phyloP scores from a whole-genome alignment of 2,329 filamentous ascomycete genomes.

The Epichloe aotearoae region DNA sequence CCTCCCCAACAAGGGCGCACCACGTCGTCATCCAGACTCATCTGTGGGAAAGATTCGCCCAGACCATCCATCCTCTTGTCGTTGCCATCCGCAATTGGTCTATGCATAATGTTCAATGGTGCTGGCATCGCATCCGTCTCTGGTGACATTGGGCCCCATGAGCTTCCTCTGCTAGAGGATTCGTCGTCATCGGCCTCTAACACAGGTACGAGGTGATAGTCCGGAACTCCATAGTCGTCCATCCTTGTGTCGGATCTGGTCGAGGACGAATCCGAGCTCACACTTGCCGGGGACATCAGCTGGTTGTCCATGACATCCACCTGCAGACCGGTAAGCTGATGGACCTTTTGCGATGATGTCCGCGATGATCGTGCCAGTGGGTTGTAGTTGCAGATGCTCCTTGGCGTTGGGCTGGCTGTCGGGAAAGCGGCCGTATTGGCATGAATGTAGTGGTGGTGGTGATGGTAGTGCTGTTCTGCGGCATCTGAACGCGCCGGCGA shows the following conservation, averaged over 20 bases:
- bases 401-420: not conserved
- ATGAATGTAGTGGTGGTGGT: not conserved
- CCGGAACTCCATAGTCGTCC: not conserved
- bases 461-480: not conserved
- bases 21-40: constrained; percentile 4
- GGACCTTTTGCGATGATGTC: constrained; percentile 25
- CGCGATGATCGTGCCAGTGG: constrained; percentile 2
- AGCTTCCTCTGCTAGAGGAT: constrained; percentile 11
- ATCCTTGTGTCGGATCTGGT: not conserved
- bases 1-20: constrained; percentile 10
- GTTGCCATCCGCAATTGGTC: constrained; percentile 2
- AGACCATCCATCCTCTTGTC: constrained; percentile 3
- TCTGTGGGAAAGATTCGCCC: not conserved
- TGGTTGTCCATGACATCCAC: constrained; percentile 15
- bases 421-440: not conserved
- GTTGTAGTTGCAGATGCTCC: not conserved
- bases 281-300: not conserved
- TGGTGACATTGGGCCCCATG: constrained; percentile 11
- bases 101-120: constrained; percentile 4
- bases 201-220: constrained; percentile 7
- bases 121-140: constrained; percentile 4
- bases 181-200: constrained; percentile 10
- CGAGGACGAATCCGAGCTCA: constrained; percentile 5
- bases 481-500: not conserved
- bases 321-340: constrained; percentile 28